A percentile compares a stretch with the other conserved stretches of the same genome.
Conservation (phyloP, 768 basidiomycete species). For the Tulasnella sp. region DNA sequence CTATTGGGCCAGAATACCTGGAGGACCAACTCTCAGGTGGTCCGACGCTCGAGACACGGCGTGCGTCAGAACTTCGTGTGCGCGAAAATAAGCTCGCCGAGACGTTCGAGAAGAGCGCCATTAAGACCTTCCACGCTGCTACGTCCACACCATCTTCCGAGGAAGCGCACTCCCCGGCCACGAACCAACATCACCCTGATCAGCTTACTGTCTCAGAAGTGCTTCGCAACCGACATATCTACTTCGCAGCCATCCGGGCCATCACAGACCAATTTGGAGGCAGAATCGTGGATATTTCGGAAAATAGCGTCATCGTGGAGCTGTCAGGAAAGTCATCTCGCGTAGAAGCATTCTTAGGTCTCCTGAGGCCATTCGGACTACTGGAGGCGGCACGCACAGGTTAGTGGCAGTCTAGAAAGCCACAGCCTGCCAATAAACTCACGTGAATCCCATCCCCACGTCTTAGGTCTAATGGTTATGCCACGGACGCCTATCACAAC, state of each 20-base stretch:
- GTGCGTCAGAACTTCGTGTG: constrained; percentile 30
- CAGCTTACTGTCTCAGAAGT: constrained; percentile 63
- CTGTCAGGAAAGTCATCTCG: constrained; percentile 83
- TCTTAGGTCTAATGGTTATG: constrained; percentile 90
- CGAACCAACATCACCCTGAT: constrained; percentile 30
- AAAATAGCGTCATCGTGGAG: constrained; percentile 91
- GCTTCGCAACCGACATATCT: constrained; percentile 78
- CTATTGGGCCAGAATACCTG: constrained; percentile 92
- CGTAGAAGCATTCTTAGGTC: constrained; percentile 83
- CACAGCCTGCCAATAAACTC: no score
- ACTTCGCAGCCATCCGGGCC: constrained; percentile 75
- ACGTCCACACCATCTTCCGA: constrained; percentile 26
- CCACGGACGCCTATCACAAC: constrained; percentile 80
- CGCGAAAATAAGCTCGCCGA: constrained; percentile 64
- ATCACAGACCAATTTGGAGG: constrained; percentile 85
- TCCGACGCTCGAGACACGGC: constrained; percentile 68
- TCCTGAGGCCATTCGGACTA: constrained; percentile 90
- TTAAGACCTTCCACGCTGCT: constrained; percentile 29
- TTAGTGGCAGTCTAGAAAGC: no score
- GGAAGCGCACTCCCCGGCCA: neutral
- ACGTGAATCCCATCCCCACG: constrained; percentile 3
- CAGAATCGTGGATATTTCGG: constrained; percentile 87
- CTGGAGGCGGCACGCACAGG: constrained; percentile 92
- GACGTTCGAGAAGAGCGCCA: constrained; percentile 50
- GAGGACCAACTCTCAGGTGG: constrained; percentile 82